A percentile compares a stretch with the other conserved stretches of the same genome.
phyloP scores from a whole-genome alignment of 208 protist species.

The Giardia duodenalis region DNA sequence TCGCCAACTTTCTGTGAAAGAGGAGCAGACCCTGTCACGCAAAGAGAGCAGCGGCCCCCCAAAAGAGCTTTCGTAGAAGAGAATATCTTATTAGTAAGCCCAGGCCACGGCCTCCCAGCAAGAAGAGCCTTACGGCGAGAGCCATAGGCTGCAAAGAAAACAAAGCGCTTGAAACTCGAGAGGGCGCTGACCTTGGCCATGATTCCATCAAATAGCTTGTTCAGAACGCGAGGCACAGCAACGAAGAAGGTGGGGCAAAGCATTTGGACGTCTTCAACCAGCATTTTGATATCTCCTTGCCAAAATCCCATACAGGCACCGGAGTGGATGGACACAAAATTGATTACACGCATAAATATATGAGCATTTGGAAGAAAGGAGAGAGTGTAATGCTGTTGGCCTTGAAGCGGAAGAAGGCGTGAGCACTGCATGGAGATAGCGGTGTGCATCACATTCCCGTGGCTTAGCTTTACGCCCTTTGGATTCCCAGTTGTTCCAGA shows the following conservation, averaged over 20 bases:
- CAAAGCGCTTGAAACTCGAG: background rate
- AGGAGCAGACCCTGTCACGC: constrained; percentile 36
- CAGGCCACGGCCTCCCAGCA: background rate
- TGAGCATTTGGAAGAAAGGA: constrained; percentile 29
- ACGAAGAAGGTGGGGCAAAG: constrained; percentile 24
- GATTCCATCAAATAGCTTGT: constrained; percentile 28
- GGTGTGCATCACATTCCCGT: constrained; percentile 25
- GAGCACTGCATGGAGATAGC: background rate
- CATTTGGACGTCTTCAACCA: constrained; percentile 21
- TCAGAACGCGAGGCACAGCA: constrained; percentile 23
- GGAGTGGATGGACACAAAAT: background rate
- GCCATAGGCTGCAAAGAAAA: background rate
- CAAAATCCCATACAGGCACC: background rate
- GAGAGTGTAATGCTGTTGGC: constrained; percentile 11
- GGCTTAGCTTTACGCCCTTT: constrained; percentile 36
- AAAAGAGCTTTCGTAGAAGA: background rate
- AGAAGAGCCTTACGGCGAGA: background rate
- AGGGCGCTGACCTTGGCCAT: background rate
- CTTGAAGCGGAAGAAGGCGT: background rate
- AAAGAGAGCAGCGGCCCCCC: background rate
- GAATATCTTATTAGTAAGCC: constrained; percentile 2
- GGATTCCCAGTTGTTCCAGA: constrained; percentile 37
- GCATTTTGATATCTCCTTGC: background rate
- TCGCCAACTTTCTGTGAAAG: background rate
- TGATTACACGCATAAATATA: constrained; percentile 29